A percentile compares a stretch with the other conserved stretches of the same genome.
These are phyloP conservation scores for Aspergillus chevalieri DNA, from an alignment of 2,329 filamentous ascomycete species.

Conservation along the genomic window DNA sequence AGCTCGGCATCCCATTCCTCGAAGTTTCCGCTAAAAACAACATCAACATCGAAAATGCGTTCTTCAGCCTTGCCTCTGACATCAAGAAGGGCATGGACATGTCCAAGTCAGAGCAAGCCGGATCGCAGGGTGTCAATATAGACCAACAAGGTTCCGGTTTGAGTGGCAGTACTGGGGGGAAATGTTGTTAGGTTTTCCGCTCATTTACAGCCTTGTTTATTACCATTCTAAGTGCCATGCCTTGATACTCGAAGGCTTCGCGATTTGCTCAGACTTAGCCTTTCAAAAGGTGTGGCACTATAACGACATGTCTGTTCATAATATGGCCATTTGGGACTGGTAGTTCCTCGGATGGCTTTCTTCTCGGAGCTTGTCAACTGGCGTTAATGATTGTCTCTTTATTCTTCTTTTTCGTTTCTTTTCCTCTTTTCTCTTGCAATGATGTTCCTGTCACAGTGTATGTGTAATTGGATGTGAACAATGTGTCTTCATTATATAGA, in stretches of 20 bases:
- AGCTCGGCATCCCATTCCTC: constrained; percentile 95
- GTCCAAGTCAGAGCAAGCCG: constrained; percentile 65
- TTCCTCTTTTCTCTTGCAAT: constrained; percentile 1
- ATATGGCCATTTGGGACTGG: neutral
- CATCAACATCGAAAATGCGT: constrained; percentile 99
- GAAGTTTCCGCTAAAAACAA: constrained; percentile 98
- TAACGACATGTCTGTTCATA: neutral
- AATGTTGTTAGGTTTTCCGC: constrained; percentile 62
- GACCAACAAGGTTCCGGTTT: constrained; percentile 51
- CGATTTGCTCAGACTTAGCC: neutral
- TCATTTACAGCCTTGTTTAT: neutral
- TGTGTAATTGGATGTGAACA: neutral
- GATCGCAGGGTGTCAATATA: constrained; percentile 61
- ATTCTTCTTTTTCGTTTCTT: neutral
- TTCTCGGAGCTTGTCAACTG: neutral
- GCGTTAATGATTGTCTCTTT: neutral
- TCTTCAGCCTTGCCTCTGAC: constrained; percentile 88
- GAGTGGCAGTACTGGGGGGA: constrained; percentile 52
- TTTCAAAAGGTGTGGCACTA: neutral
- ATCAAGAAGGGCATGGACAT: constrained; percentile 99
- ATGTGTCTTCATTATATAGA: neutral
- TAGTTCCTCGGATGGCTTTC: neutral
- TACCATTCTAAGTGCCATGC: neutral
- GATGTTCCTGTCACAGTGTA: neutral
- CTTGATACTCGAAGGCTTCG: neutral